Evolutionary conservation across 768 basidiomycete species (phyloP).

Genomic region (Lepiota venenata): DNA sequence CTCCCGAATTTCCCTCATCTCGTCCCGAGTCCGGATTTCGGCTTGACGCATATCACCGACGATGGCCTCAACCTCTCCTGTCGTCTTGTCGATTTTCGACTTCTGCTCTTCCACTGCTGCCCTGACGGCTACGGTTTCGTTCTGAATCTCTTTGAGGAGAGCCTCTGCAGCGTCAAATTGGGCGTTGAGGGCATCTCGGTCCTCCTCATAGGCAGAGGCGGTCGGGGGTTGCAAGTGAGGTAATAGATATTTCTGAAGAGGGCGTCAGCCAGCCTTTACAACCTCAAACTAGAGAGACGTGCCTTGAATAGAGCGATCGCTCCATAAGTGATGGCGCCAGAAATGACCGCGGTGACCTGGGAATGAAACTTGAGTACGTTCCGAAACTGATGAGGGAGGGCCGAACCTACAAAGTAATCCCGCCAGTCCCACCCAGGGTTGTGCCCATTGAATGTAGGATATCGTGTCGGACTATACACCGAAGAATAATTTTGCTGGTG

Average conservation of each 20-base stretch:
- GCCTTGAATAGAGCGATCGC: constrained; percentile 79
- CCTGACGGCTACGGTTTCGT: constrained; percentile 70
- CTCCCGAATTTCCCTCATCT: constrained; percentile 88
- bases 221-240: constrained; percentile 91
- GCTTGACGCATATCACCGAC: constrained; percentile 75
- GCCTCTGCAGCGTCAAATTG: constrained; percentile 90
- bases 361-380: constrained; percentile 18
- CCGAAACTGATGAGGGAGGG: neutral
- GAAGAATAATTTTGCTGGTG: constrained; percentile 30
- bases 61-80: constrained; percentile 66
- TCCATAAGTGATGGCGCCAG: constrained; percentile 81
- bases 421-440: constrained; percentile 85
- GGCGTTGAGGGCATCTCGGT: constrained; percentile 77
- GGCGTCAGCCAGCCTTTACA: constrained; percentile 5
- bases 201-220: constrained; percentile 84
- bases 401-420: constrained; percentile 80
- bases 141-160: constrained; percentile 75
- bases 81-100: constrained; percentile 65
- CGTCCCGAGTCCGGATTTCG: constrained; percentile 76
- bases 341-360: constrained; percentile 91
- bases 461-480: constrained; percentile 39
- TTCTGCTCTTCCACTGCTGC: constrained; percentile 75
- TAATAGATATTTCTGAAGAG: constrained; percentile 77
- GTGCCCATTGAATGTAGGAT: constrained; percentile 34
- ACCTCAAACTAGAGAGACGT: constrained; percentile 14